phyloP scores from a whole-genome alignment of 1,139 yeast genomes.

The Candida sojae region DNA sequence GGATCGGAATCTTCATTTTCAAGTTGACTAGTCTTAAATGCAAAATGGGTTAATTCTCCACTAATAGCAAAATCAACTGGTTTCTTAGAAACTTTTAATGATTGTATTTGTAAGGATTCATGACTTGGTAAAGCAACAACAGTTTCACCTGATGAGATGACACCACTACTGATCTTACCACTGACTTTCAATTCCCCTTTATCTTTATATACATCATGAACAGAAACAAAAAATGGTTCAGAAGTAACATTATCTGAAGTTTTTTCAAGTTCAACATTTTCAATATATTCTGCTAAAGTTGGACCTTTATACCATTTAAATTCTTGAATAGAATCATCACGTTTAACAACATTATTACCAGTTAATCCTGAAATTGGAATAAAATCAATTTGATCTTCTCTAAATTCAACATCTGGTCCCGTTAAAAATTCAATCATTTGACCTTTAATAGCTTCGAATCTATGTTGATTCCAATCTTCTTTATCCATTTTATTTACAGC shows the following conservation, averaged over 20 bases:
- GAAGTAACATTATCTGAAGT: conserved; percentile 21
- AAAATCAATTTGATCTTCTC: conserved; percentile 51
- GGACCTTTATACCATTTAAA: conserved; percentile 68
- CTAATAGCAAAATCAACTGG: conserved; percentile 51
- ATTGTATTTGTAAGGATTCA: conserved; percentile 35
- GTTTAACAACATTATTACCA: conserved; percentile 75
- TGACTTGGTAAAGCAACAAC: conserved; percentile 59
- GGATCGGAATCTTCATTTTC: conserved; percentile 53
- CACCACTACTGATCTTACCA: conserved; percentile 79
- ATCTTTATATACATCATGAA: conserved; percentile 43
- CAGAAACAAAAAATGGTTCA: conserved; percentile 50
- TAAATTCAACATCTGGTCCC: conserved; percentile 60
- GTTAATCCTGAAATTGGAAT: conserved; percentile 86
- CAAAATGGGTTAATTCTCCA: conserved; percentile 70
- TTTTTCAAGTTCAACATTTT: conserved; percentile 25
- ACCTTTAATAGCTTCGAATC: conserved; percentile 62
- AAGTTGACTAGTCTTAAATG: conserved; percentile 48
- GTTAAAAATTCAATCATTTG: conserved; percentile 62
- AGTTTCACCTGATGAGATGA: conserved; percentile 75
- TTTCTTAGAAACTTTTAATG: conserved; percentile 27
- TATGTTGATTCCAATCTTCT: conserved; percentile 63
- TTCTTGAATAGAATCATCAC: conserved; percentile 28
- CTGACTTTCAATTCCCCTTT: conserved; percentile 49
- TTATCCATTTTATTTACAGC: conserved; percentile 90
- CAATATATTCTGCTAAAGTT: conserved; percentile 62